Base-by-base conservation (phyloP, 176 grass and related monocot species). In the Saccharum spontaneum region DNA sequence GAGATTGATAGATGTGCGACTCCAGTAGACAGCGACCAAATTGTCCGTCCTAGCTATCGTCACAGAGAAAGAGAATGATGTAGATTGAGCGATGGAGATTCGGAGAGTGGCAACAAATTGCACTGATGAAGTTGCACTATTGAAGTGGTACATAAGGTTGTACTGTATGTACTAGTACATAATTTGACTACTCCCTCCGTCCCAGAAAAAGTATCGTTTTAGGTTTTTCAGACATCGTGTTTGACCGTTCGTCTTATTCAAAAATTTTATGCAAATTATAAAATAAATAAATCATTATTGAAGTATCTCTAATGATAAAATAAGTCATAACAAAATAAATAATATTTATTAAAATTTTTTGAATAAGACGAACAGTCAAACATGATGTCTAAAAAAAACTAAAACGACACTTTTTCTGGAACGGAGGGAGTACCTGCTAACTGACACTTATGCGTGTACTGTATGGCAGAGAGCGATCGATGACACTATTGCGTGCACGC, bases 1-100 rank as follows among this genome's bases (percentile, higher is more conserved):
- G 36, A 87, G 10, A 74, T 16, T 4, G 24, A 80, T 37, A 9
- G 85, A 90, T 82, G 78, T 82, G 78, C 84, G 89, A 80, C 85
- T 50, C 23, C 14, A 74, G 46, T 80, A 41, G 69, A 90, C 75
- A 75, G 22, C 6, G 34, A 84, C 10, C 18, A 31, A 31, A 22
- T 48, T 74, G 79, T 33, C 59, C 9, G 15, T 55, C 70, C 24
- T 30, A 17, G 28, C 28, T 28, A 28, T 28, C 28, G 1, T 28
- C 4, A 24, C 0, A 57, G 20, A 55, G 16, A 59, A 22, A 69
- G 17, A 12, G 63, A 23, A 46, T 60, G 73, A 88, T 64, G 73
- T 39, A 34, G 65, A 71, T 86, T 0, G 18, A 26, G 37, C 30
- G 26, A 59, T n/a, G 17, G 24, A 33, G n/a, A 20, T 8, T 44